Conservation (phyloP, 176 grass and related monocot genomes). For the Coix lacrymajobi region DNA sequence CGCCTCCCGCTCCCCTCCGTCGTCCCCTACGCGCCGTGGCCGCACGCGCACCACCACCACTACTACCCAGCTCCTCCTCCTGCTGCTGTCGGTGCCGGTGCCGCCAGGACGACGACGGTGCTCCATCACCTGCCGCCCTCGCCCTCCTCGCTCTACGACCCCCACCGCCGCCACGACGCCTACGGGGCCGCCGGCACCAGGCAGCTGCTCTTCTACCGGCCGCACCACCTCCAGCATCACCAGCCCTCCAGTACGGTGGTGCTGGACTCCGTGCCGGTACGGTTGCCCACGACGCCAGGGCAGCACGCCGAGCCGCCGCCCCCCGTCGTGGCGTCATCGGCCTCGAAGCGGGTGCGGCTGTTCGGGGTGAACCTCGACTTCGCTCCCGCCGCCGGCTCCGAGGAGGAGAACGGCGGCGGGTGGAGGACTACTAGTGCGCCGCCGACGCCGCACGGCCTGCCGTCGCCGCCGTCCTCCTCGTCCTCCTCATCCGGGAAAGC, state of each 20-base stretch:
- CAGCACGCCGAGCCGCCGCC: conserved; percentile 31
- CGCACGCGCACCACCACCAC: not conserved
- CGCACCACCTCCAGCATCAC: conserved; percentile 19
- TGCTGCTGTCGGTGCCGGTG: not conserved
- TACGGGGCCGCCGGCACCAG: not conserved
- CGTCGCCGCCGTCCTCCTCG: conserved; percentile 33
- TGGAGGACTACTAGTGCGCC: conserved; percentile 12
- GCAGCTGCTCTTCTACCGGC: conserved; percentile 55
- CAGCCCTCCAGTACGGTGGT: conserved; percentile 35
- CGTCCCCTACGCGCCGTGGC: conserved; percentile 32
- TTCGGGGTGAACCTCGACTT: conserved; percentile 94
- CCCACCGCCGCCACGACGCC: conserved; percentile 22
- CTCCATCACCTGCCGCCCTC: conserved; percentile 32
- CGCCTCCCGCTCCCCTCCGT: conserved; percentile 35
- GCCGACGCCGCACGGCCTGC: not conserved
- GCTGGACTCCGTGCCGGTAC: conserved; percentile 69
- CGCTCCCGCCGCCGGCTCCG: conserved; percentile 20
- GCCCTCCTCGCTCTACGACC: conserved; percentile 34
- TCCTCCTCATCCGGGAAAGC: conserved; percentile 64
- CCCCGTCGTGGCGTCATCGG: not conserved
- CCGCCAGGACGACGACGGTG: conserved; percentile 33
- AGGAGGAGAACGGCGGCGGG: not conserved
- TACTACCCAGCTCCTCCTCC: not conserved
- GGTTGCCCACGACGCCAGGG: not conserved
- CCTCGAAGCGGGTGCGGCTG: conserved; percentile 73